phyloP scores from a whole-genome alignment of 306 rosid species.

The Lathyrus sativus region DNA sequence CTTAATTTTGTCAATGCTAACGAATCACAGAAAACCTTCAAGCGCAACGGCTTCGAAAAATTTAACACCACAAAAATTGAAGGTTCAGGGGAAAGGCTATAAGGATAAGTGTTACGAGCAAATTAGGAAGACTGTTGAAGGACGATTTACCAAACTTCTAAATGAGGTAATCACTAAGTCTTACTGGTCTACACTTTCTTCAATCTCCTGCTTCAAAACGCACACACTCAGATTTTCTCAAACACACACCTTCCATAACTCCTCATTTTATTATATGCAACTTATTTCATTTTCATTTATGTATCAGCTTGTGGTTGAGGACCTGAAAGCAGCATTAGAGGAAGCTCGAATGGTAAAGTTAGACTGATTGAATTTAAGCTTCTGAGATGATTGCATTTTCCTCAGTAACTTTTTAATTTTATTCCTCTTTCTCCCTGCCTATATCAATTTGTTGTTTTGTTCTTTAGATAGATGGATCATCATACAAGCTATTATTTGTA shows the following conservation, averaged over 20 bases:
- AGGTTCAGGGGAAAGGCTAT: conserved; percentile 86
- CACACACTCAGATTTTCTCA: conserved; percentile 6
- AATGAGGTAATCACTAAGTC: conserved; percentile 58
- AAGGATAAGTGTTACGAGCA: conserved; percentile 96
- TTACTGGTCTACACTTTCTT: conserved; percentile 11
- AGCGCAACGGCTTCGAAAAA: conserved; percentile 59
- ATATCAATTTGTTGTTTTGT: conserved; percentile 28
- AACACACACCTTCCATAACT: conserved; percentile 18
- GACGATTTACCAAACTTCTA: conserved; percentile 79
- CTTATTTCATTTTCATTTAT: conserved; percentile 49
- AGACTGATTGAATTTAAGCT: conserved; percentile 31
- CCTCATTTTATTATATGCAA: conserved; percentile 4
- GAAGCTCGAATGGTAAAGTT: conserved; percentile 81
- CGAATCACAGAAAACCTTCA: conserved; percentile 62
- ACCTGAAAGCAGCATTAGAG: conserved; percentile 91
- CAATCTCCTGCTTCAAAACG: conserved; percentile 15
- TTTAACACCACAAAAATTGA: conserved; percentile 69
- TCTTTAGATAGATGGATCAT: conserved; percentile 1
- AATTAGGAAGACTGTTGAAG: conserved; percentile 90
- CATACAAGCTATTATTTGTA: conserved; percentile 2
- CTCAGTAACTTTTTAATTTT: background rate
- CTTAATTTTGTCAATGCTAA: conserved; percentile 35
- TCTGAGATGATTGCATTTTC: conserved; percentile 20
- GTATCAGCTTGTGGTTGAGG: conserved; percentile 80
- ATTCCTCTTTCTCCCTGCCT: conserved; percentile 15